A percentile compares a stretch with the other conserved stretches of the same genome.
Evolutionary conservation across 805 yeast genomes (phyloP).

Genomic region (Cyberlindnera samutprakarnensis): DNA sequence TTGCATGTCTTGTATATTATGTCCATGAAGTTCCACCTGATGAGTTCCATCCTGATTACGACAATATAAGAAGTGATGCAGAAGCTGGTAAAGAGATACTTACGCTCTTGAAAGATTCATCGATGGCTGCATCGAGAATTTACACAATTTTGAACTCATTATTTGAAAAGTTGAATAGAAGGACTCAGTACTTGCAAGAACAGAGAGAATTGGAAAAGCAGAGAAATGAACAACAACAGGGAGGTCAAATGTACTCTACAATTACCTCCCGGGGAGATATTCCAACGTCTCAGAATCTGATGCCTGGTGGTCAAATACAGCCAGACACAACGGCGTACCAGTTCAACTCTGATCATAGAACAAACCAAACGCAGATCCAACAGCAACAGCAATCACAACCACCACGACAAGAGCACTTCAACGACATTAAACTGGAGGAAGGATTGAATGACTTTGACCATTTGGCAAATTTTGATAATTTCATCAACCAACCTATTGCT

Average conservation of each 20-base stretch:
- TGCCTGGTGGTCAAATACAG: background rate
- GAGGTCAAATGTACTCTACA: slow-evolving; percentile 8
- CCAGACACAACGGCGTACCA: background rate
- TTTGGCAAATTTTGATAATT: slow-evolving; percentile 23
- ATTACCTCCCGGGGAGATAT: slow-evolving; percentile 8
- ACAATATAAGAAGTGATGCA: slow-evolving; percentile 62
- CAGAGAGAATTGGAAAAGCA: slow-evolving; percentile 16
- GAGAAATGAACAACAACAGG: slow-evolving; percentile 7
- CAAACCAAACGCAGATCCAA: background rate
- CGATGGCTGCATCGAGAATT: slow-evolving; percentile 74
- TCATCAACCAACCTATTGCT: slow-evolving; percentile 18
- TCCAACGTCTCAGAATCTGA: slow-evolving; percentile 22
- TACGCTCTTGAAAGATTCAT: slow-evolving; percentile 60
- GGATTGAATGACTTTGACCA: slow-evolving; percentile 20
- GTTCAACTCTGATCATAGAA: background rate
- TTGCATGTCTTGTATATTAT: slow-evolving; percentile 74
- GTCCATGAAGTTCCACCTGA: slow-evolving; percentile 50
- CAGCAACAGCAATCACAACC: background rate
- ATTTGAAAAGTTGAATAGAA: slow-evolving; percentile 69
- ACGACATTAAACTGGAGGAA: slow-evolving; percentile 9
- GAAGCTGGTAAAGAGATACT: slow-evolving; percentile 74
- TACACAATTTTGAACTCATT: slow-evolving; percentile 73
- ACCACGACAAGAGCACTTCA: background rate
- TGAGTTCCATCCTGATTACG: slow-evolving; percentile 43
- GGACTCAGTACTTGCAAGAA: slow-evolving; percentile 46